Evolutionary conservation across 495 filamentous ascomycete species (phyloP), one percentile per base, ranked within the genome.

Genomic region (Chaetomidium leptoderma): DNA sequence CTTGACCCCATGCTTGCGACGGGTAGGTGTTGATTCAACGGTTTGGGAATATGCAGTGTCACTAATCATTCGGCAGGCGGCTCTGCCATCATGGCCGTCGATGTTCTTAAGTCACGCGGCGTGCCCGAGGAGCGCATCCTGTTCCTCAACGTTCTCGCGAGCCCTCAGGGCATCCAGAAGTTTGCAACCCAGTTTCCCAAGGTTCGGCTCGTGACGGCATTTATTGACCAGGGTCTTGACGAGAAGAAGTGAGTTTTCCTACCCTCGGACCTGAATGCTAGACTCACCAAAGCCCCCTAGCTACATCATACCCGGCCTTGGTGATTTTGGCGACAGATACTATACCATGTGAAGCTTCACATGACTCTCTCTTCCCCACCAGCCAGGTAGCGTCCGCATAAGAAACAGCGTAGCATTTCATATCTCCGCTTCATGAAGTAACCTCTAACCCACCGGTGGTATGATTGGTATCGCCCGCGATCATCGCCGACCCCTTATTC

Each of bases 1-100:
- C 78, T 98, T 32, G 95, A 98, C 69, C 93, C 95, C 3, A 98
- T 98, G 93, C 92, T 98, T 74, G 93, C 93, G 47, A 97, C 93
- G 61, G 93, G 92, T 92, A 72, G 0, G 54, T 67, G 80, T 26
- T 32, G n/a, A n/a, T n/a, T n/a, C n/a, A n/a, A n/a, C n/a, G n/a
- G 16, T 32, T 19, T 0, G 19, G 14, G 14, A 23, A 9, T 29
- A 13, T 30, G 3, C 14, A 4, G 24, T 45, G 44, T 21, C 2
- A 42, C 65, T 70, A 46, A 68, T 50, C 8, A 17, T 23, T 21
- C 8, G 44, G 6, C 62, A 95, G 91, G 91, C 62, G 93, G 93
- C 42, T 97, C 92, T 24, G 93, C 93, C 16, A 95, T 91, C 24
- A 92, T 98, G 85, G 93, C 93, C 14, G 91, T 97, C 8, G 91